Conservation (phyloP, 306 rosid species). For the Calophaca sinica region DNA sequence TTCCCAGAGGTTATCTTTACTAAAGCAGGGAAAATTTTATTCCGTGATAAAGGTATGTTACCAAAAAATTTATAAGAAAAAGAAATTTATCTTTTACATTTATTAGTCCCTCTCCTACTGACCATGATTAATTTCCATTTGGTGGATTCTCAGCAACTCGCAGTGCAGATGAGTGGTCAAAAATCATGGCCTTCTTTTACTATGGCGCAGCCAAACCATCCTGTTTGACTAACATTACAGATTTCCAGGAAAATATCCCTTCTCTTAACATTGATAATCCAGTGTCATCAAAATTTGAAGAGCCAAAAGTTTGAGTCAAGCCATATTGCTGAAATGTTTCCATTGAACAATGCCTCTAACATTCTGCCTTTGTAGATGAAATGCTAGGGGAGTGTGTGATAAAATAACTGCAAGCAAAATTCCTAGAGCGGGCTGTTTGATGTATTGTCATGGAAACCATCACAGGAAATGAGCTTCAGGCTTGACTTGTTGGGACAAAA, state of each 20-base stretch:
- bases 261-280: slow-evolving; percentile 51
- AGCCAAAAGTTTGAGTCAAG: slow-evolving; percentile 28
- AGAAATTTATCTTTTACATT: background rate
- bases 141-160: slow-evolving; percentile 61
- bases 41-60: slow-evolving; percentile 77
- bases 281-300: slow-evolving; percentile 44
- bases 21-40: slow-evolving; percentile 83
- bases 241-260: slow-evolving; percentile 69
- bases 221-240: slow-evolving; percentile 56
- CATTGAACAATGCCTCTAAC: background rate
- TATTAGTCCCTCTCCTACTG: slow-evolving; percentile 5
- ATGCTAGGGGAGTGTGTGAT: slow-evolving; percentile 33
- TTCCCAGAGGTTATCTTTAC: slow-evolving; percentile 89
- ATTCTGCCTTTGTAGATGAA: slow-evolving; percentile 3
- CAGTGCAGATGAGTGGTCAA: slow-evolving; percentile 83
- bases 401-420: slow-evolving; percentile 5
- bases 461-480: background rate
- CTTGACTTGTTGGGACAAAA: background rate
- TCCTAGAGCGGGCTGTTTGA: background rate
- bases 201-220: slow-evolving; percentile 83
- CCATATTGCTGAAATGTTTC: slow-evolving; percentile 2
- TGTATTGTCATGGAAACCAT: slow-evolving; percentile 11
- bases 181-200: slow-evolving; percentile 89
- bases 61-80: background rate
- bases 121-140: slow-evolving; percentile 31